Evolutionary conservation across 2,329 filamentous ascomycete genomes (phyloP).

Genomic region (Penicillium olsonii): DNA sequence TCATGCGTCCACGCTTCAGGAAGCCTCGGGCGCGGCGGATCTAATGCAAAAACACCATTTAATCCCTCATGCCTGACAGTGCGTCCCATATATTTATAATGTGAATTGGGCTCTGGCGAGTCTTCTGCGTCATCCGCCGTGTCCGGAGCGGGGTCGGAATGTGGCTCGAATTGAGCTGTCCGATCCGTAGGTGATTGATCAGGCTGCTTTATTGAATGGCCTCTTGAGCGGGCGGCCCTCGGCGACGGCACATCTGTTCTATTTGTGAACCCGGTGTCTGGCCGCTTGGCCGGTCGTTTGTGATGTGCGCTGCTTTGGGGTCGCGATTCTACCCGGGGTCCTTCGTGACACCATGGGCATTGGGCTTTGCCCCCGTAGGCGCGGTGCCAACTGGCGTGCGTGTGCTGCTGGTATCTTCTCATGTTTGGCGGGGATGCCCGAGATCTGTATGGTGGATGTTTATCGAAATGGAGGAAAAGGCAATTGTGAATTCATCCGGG

Average conservation of each 20-base stretch:
- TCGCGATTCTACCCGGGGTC: background rate
- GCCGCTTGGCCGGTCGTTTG: background rate
- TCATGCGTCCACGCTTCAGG: conserved; percentile 8
- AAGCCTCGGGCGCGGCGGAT: conserved; percentile 3
- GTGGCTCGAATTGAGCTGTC: background rate
- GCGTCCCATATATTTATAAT: background rate
- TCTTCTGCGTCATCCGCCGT: background rate
- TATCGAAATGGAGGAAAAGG: background rate
- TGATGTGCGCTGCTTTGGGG: background rate
- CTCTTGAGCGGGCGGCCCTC: background rate
- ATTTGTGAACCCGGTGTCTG: background rate
- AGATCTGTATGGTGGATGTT: background rate
- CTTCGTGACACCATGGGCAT: conserved; percentile 8
- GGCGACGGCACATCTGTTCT: conserved; percentile 1
- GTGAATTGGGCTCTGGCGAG: background rate
- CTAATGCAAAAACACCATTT: background rate
- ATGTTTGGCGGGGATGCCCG: background rate
- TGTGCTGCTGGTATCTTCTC: conserved; percentile 12
- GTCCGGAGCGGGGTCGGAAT: background rate
- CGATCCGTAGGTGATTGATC: background rate
- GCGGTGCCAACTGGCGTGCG: conserved; percentile 10
- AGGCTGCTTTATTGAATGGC: background rate
- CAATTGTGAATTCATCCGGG: background rate
- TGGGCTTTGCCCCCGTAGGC: conserved; percentile 6
- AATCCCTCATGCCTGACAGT: background rate